A percentile compares a stretch with the other conserved stretches of the same genome.
phyloP scores from a whole-genome alignment of 768 basidiomycete genomes.

The Kwoniella sp. region DNA sequence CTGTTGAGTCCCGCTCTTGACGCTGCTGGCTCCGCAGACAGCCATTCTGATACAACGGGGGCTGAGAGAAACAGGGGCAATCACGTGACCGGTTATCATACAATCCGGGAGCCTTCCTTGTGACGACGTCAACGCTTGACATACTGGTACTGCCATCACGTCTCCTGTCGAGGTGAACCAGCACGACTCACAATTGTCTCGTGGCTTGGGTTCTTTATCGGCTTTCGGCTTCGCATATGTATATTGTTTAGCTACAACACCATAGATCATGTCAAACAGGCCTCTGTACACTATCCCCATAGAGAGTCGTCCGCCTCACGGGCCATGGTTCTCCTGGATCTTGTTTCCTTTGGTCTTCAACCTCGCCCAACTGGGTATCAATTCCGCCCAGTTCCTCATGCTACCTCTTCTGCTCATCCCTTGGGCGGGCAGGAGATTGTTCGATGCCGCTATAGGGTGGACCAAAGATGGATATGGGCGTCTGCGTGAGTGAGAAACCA shows the following conservation, averaged over 20 bases:
- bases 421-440: conserved; percentile 57
- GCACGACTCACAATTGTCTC: too few relatives aligned
- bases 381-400: conserved; percentile 67
- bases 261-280: conserved; percentile 8
- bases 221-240: neutral
- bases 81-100: too few relatives aligned
- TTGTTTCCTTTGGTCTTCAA: conserved; percentile 54
- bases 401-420: conserved; percentile 64
- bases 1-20: too few relatives aligned
- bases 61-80: too few relatives aligned
- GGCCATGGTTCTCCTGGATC: conserved; percentile 27
- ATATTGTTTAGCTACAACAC: neutral
- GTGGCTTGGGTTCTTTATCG: neutral
- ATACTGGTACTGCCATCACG: too few relatives aligned
- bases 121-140: too few relatives aligned
- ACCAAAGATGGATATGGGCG: conserved; percentile 78
- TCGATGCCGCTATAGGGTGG: conserved; percentile 67
- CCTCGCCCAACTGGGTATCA: conserved; percentile 64
- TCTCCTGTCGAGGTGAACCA: too few relatives aligned
- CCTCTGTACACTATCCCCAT: conserved; percentile 50
- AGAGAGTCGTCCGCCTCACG: conserved; percentile 39
- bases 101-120: too few relatives aligned
- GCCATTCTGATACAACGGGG: too few relatives aligned
- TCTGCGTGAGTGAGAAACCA: conserved; percentile 54
- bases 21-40: too few relatives aligned